phyloP scores from a whole-genome alignment of 2,329 filamentous ascomycete genomes.

The Talaromyces funiculosus region DNA sequence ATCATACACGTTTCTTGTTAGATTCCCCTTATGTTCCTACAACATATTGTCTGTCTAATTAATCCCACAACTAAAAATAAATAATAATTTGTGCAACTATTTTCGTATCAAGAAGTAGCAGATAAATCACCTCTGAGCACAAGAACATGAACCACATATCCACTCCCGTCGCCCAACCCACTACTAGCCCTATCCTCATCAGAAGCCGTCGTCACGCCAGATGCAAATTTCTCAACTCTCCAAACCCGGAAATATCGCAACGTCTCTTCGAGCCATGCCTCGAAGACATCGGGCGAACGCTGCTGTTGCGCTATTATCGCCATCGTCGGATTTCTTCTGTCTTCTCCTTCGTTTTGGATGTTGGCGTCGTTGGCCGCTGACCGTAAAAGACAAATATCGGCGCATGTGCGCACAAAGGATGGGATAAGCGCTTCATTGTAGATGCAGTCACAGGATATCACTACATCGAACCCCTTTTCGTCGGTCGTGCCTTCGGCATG shows the following conservation, averaged over 20 bases:
- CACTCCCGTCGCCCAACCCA: conserved; percentile 57
- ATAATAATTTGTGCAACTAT: background rate
- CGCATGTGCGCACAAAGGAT: conserved; percentile 77
- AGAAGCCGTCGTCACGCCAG: background rate
- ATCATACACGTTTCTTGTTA: background rate
- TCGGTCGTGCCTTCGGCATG: background rate
- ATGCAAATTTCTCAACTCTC: conserved; percentile 53
- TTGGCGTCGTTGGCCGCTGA: background rate
- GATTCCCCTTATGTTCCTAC: conserved; percentile 14
- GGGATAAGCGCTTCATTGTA: conserved; percentile 84
- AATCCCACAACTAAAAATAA: background rate
- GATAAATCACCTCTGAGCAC: conserved; percentile 44
- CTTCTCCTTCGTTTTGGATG: conserved; percentile 10
- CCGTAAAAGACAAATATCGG: conserved; percentile 63
- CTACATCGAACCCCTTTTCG: conserved; percentile 57
- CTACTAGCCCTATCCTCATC: conserved; percentile 15
- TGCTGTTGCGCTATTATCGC: conserved; percentile 87
- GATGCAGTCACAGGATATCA: conserved; percentile 88
- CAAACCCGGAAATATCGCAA: conserved; percentile 64
- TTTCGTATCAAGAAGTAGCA: background rate
- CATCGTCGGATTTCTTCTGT: conserved; percentile 50
- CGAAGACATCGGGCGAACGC: conserved; percentile 76
- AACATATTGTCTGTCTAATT: background rate
- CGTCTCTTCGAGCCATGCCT: conserved; percentile 70
- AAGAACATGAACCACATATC: conserved; percentile 79